phyloP scores from a whole-genome alignment of 2,329 filamentous ascomycete species.

The Amesomyces nigricolor region DNA sequence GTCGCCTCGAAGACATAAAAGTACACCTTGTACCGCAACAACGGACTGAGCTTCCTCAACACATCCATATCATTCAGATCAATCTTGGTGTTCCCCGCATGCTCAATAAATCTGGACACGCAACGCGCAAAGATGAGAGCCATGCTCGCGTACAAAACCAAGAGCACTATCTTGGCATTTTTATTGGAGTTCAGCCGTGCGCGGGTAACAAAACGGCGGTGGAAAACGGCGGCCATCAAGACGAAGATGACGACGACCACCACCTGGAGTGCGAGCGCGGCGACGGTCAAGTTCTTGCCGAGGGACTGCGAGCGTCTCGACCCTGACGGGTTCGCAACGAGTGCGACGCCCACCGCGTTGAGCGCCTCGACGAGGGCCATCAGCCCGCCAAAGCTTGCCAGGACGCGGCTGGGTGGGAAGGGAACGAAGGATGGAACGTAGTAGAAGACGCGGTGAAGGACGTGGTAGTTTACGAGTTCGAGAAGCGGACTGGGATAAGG shows the following conservation, averaged over 20 bases:
- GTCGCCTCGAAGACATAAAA: conserved; percentile 42
- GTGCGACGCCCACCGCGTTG: conserved; percentile 40
- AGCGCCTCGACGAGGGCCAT: conserved; percentile 42
- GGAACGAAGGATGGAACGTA: conserved; percentile 58
- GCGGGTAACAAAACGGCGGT: conserved; percentile 31
- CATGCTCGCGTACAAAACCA: conserved; percentile 40
- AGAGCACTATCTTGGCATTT: conserved; percentile 28
- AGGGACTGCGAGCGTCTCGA: conserved; percentile 28
- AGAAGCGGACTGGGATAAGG: conserved; percentile 46
- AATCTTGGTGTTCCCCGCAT: conserved; percentile 37
- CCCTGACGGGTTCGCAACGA: conserved; percentile 34
- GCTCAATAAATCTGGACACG: conserved; percentile 45
- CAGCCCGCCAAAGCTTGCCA: conserved; percentile 43
- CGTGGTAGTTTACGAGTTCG: conserved; percentile 58
- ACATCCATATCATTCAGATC: conserved; percentile 31
- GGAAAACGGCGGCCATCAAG: conserved; percentile 40
- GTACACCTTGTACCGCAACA: conserved; percentile 40
- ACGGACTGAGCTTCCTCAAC: conserved; percentile 29
- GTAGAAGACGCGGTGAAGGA: conserved; percentile 55
- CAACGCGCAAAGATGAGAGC: conserved; percentile 43
- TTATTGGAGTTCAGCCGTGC: conserved; percentile 14
- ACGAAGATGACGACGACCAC: conserved; percentile 45
- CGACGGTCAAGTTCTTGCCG: conserved; percentile 36
- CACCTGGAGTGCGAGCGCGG: conserved; percentile 43
- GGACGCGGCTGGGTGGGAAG: conserved; percentile 41